Evolutionary conservation across 345 rosid species (phyloP), one percentile per base, ranked within the genome.

Genomic region (Passiflora organensis): DNA sequence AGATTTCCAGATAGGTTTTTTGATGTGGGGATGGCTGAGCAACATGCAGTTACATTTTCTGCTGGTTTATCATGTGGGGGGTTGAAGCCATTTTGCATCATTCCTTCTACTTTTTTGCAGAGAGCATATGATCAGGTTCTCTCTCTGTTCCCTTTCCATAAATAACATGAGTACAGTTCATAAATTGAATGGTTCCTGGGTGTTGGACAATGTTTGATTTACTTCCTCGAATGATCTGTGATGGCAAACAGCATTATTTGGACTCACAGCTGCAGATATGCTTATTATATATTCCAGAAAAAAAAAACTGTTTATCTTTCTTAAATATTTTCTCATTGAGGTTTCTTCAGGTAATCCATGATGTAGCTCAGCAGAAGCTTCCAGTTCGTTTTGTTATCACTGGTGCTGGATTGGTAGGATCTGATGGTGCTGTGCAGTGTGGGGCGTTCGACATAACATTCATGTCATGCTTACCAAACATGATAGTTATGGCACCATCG

Each of bases 401-500:
- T 22, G 80, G 95, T 64, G 98, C 95, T 12, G 98, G 98, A 43
- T 65, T 91, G 67, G 98, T 85, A 44, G 96, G 98, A 51, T 79
- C 87, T 1, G 90, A 84, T 72, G 98, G 98, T 56, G 88, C 98
- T 2, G 62, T 72, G 51, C 86, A 83, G 50, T 83, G 83, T 64
- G 98, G 98, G 36, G 83, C 95, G 59, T 91, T 85, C 34, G 98
- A 91, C 64, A 80, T 91, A 67, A 78, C 96, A 41, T 91, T 82
- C 67, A 87, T 91, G 96, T 83, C 98, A 62, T 91, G 85, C 43
- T 79, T 91, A 76, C 98, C 98, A 56, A 91, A 82, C 76, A 91
- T 91, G 97, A 76, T 91, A 64, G 85, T 87, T 56, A 87, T 91
- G 98, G 98, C 98, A 32, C 95, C 98, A 54, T 80, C 96, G 1